Percentiles rank a stretch among this genome's conserved stretches.
These are phyloP conservation scores for Vicia faba DNA, from an alignment of 306 rosid species.

Conservation along the genomic window DNA sequence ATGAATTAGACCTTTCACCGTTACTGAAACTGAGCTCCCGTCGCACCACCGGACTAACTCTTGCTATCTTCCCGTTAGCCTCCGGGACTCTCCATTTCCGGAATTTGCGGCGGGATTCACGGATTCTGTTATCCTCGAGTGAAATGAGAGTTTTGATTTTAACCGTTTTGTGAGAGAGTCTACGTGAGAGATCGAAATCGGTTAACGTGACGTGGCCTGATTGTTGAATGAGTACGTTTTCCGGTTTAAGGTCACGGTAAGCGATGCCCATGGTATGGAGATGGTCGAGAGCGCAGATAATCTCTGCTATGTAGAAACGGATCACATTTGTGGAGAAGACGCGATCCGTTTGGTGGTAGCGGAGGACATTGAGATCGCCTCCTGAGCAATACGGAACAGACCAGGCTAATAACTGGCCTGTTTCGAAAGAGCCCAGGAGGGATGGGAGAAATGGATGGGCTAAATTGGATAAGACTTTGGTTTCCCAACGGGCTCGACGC, in stretches of 20 bases:
- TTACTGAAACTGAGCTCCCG: conserved; percentile 57
- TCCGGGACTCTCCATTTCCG: conserved; percentile 49
- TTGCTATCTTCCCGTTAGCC: conserved; percentile 61
- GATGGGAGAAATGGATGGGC: conserved; percentile 74
- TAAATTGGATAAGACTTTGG: conserved; percentile 56
- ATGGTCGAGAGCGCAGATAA: conserved; percentile 80
- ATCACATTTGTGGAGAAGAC: conserved; percentile 79
- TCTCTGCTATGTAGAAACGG: conserved; percentile 81
- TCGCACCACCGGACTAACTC: conserved; percentile 83
- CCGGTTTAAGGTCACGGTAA: conserved; percentile 93
- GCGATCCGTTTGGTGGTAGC: conserved; percentile 70
- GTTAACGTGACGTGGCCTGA: conserved; percentile 95
- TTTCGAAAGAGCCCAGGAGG: conserved; percentile 59
- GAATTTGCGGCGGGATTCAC: conserved; percentile 26
- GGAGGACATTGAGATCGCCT: conserved; percentile 88
- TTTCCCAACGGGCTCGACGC: conserved; percentile 89
- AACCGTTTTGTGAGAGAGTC: conserved; percentile 47
- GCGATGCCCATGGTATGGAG: conserved; percentile 77
- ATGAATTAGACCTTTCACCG: conserved; percentile 83
- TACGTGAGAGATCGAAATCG: conserved; percentile 87
- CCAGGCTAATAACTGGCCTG: conserved; percentile 63
- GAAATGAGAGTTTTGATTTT: conserved; percentile 27
- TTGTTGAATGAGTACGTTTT: conserved; percentile 81
- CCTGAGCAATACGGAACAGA: conserved; percentile 91
- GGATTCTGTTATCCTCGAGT: background rate